A percentile compares a stretch with the other conserved stretches of the same genome.
These are phyloP conservation scores for Pterocarpus macrocarpus DNA, from an alignment of 306 rosid species.

Conservation along the genomic window DNA sequence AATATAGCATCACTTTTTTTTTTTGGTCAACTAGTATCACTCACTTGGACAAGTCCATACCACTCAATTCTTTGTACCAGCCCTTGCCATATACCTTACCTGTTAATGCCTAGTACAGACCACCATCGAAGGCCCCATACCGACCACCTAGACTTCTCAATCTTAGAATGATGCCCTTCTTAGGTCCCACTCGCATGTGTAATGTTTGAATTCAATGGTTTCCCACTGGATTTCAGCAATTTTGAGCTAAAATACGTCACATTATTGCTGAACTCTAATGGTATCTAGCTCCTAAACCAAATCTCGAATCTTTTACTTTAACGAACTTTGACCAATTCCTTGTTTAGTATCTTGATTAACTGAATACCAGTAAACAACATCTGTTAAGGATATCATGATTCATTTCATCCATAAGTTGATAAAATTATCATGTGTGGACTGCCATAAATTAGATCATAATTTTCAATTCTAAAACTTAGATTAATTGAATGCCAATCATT, in stretches of 20 bases:
- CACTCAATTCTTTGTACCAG: background rate
- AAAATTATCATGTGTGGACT: no score
- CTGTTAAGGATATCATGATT: conserved; percentile 37
- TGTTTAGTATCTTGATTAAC: conserved; percentile 36
- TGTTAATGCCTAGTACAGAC: background rate
- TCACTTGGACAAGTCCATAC: background rate
- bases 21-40: background rate
- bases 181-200: conserved; percentile 39
- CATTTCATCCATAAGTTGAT: conserved; percentile 45
- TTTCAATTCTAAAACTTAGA: no score
- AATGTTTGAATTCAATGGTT: conserved; percentile 40
- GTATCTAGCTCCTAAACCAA: conserved; percentile 51
- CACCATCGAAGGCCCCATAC: background rate
- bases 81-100: background rate
- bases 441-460: no score
- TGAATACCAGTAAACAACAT: conserved; percentile 40
- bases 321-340: conserved; percentile 45
- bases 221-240: conserved; percentile 23
- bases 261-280: background rate
- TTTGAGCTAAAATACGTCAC: background rate
- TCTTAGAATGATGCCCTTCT: conserved; percentile 27
- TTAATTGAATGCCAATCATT: no score
- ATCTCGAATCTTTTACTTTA: conserved; percentile 19
- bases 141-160: conserved; percentile 10
- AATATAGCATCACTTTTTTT: conserved; percentile 25